Evolutionary conservation across 228 moss, liverwort and hornwort genomes (phyloP), one percentile per base, ranked within the genome.

Genomic region (Sphagnum magellanicum): DNA sequence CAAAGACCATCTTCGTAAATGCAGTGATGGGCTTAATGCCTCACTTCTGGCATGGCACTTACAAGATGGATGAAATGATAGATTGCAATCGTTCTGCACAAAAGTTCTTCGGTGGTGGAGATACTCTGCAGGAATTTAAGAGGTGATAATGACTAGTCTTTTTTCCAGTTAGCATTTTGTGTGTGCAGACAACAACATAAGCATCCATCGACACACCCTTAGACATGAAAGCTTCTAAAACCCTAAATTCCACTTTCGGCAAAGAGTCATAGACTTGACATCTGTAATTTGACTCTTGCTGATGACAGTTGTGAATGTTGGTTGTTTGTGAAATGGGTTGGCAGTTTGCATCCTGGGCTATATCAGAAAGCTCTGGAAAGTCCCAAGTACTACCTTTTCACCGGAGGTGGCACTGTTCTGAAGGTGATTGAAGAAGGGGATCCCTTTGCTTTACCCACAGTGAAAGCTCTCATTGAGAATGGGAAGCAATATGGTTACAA

Each of bases 11-110:
- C 68, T 90, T 95, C 65, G 90, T 92, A 52, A 92, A 95, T 66
- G 90, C 90, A 0, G 90, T 92, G 14, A 95, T 92, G 92, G 90
- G 95, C 47, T 83, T 87, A 72, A 90, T 92, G 95, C 92, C 88
- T 9, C 73, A 75, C 49, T 92, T 95, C 83, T 90, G 83, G 90
- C 75, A 95, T 67, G 90, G 92, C 55, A 92, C 92, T 7, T 92
- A 87, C 71, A 87, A 84, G 68, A 95, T 95, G 95, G 95, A 92
- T 74, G 81, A 92, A 72, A 84, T 83, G 10, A 92, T 92, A 66
- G 90, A 95, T 67, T 77, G 83, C 17, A 90, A 92, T 64, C 78
- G 82, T 4, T 79, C 65, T 16, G 90, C 92, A 5, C 83, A 87
- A 61, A 92, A 95, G 67, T 90, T 90, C 57, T 92, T 95, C n/a